These are phyloP conservation scores for Eutypa lata DNA, from an alignment of 2,329 filamentous ascomycete genomes.

Conservation along the genomic window DNA sequence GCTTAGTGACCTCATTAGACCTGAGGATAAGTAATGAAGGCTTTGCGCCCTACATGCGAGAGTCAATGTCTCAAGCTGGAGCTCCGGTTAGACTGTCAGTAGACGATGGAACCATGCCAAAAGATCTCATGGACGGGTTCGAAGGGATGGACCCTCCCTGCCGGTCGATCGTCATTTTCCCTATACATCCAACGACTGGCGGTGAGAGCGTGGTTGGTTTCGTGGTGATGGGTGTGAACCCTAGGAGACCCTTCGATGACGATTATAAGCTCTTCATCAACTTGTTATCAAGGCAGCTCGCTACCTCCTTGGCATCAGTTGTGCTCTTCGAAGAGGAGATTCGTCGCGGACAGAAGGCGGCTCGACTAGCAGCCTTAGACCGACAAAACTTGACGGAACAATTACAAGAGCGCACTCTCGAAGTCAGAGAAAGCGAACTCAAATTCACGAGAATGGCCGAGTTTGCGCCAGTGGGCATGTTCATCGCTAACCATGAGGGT, in stretches of 20 bases:
- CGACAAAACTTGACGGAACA: conserved; percentile 75
- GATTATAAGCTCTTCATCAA: conserved; percentile 78
- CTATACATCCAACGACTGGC: conserved; percentile 70
- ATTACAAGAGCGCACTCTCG: conserved; percentile 61
- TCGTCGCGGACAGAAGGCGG: conserved; percentile 67
- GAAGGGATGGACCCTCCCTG: conserved; percentile 67
- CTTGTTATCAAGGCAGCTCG: conserved; percentile 70
- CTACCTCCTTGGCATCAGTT: conserved; percentile 76
- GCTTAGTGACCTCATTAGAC: conserved; percentile 62
- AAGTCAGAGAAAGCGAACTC: conserved; percentile 66
- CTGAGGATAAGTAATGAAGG: conserved; percentile 67
- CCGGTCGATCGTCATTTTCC: conserved; percentile 69
- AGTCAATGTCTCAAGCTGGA: conserved; percentile 65
- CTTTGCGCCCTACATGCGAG: conserved; percentile 72
- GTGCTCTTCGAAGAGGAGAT: conserved; percentile 84
- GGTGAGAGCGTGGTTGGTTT: conserved; percentile 74
- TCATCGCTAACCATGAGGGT: conserved; percentile 72
- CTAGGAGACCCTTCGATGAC: conserved; percentile 73
- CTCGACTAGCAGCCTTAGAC: conserved; percentile 71
- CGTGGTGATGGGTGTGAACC: conserved; percentile 75
- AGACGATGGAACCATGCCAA: conserved; percentile 64
- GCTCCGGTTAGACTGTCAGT: conserved; percentile 65
- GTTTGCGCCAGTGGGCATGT: conserved; percentile 79
- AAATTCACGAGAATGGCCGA: conserved; percentile 83
- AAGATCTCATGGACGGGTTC: conserved; percentile 62